phyloP scores from a whole-genome alignment of 352 stramenopile species.

The Blastocystis sp. region DNA sequence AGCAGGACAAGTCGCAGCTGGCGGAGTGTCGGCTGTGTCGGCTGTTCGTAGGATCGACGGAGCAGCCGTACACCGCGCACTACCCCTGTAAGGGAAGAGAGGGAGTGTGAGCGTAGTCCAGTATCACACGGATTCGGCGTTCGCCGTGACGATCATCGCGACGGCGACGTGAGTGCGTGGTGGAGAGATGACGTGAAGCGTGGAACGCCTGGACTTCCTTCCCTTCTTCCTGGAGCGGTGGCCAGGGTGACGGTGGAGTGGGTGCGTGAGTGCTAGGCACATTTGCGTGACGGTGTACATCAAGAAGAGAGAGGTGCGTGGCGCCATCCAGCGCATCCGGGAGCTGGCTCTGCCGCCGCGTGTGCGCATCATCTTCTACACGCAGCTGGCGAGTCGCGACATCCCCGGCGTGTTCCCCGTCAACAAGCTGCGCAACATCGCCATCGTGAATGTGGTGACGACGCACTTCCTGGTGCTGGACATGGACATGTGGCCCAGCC shows the following conservation, averaged over 20 bases:
- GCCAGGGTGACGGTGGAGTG: neutral
- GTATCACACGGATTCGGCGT: neutral
- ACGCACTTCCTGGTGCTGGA: slow-evolving; percentile 61
- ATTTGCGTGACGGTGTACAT: slow-evolving; percentile 9
- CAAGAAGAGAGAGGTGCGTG: neutral
- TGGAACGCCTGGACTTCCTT: slow-evolving; percentile 33
- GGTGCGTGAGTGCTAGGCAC: neutral
- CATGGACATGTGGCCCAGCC: slow-evolving; percentile 67
- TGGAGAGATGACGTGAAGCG: neutral
- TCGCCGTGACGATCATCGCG: slow-evolving; percentile 42
- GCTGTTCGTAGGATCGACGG: slow-evolving; percentile 29
- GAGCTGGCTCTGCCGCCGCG: neutral
- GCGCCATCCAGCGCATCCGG: neutral
- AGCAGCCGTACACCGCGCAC: neutral
- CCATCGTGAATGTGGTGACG: slow-evolving; percentile 51
- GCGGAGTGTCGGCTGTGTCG: slow-evolving; percentile 26
- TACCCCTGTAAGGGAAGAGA: slow-evolving; percentile 31
- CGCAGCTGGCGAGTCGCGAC: neutral
- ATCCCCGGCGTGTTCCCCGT: slow-evolving; percentile 35
- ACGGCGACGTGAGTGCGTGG: slow-evolving; percentile 6
- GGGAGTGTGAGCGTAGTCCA: neutral
- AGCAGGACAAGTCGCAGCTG: neutral
- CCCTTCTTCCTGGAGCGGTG: slow-evolving; percentile 31
- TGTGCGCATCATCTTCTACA: slow-evolving; percentile 47
- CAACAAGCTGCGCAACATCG: slow-evolving; percentile 68